These are phyloP conservation scores for Penicillium expansum DNA, from an alignment of 2,329 filamentous ascomycete species.

Conservation along the genomic window DNA sequence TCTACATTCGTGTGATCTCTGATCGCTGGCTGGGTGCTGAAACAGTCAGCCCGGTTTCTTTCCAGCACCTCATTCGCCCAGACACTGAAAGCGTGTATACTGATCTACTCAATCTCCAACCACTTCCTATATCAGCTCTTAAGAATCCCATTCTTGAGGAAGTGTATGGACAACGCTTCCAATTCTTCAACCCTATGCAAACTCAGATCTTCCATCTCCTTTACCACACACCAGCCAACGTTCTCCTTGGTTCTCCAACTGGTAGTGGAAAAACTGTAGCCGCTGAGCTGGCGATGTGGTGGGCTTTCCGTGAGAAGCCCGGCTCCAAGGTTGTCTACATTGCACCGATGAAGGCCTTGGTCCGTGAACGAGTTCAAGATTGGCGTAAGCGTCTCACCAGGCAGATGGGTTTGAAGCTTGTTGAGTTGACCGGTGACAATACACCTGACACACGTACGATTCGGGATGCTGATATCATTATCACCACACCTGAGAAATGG, in stretches of 20 bases:
- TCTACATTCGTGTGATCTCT: slow-evolving; percentile 91
- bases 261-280: slow-evolving; percentile 97
- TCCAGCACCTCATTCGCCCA: slow-evolving; percentile 94
- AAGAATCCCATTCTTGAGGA: slow-evolving; percentile 86
- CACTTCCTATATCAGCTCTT: slow-evolving; percentile 78
- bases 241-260: slow-evolving; percentile 90
- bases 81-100: slow-evolving; percentile 98
- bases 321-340: slow-evolving; percentile 99
- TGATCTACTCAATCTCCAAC: slow-evolving; percentile 86
- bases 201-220: slow-evolving; percentile 97
- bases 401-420: slow-evolving; percentile 82
- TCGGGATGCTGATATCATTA: slow-evolving; percentile 92
- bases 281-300: slow-evolving; percentile 98
- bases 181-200: slow-evolving; percentile 99
- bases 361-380: slow-evolving; percentile 92
- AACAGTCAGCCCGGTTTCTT: slow-evolving; percentile 91
- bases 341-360: slow-evolving; percentile 97
- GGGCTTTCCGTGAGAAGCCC: slow-evolving; percentile 91
- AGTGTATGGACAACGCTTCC: slow-evolving; percentile 82
- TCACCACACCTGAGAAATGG: slow-evolving; percentile 99
- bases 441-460: slow-evolving; percentile 96
- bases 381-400: slow-evolving; percentile 80
- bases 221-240: slow-evolving; percentile 88
- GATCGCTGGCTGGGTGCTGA: slow-evolving; percentile 97
- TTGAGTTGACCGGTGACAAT: slow-evolving; percentile 96